Percentiles rank a stretch among this genome's conserved stretches.
These are phyloP conservation scores for Auxenochlorella protothecoides DNA, from an alignment of 139 green algal genomes.

Conservation along the genomic window DNA sequence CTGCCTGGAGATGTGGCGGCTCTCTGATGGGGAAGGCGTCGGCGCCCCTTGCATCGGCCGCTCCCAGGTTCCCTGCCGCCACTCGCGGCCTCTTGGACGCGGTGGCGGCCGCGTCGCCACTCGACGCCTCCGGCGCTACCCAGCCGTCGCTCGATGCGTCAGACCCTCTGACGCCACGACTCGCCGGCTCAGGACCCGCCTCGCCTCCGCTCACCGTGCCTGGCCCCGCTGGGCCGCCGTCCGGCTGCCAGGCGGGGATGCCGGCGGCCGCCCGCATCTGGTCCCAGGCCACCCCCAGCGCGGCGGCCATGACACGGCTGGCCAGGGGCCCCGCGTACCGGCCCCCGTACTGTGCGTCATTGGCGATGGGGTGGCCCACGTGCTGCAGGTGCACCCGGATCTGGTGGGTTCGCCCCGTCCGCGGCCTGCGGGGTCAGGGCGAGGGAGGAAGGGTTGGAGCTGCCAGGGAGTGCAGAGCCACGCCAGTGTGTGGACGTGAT, in stretches of 20 bases:
- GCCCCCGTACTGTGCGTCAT: conserved; percentile 59
- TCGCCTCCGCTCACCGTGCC: not conserved
- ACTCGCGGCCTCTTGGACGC: not conserved
- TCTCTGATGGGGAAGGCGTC: not conserved
- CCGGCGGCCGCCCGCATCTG: not conserved
- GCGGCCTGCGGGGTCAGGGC: conserved; percentile 11
- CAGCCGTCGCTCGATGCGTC: no score
- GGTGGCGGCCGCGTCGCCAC: not conserved
- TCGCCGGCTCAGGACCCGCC: no score
- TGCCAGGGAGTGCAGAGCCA: no score
- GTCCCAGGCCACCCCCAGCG: conserved; percentile 14
- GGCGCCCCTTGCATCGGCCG: not conserved
- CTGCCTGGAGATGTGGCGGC: not conserved
- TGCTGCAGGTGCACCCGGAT: conserved; percentile 57
- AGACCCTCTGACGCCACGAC: no score
- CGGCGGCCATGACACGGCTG: conserved; percentile 2
- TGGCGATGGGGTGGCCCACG: conserved; percentile 63
- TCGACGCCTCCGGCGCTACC: not conserved
- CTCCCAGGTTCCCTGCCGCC: not conserved
- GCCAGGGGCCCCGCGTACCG: conserved; percentile 18
- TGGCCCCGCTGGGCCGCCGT: not conserved
- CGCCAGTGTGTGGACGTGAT: no score
- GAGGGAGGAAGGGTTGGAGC: no score
- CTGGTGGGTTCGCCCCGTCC: conserved; percentile 64
- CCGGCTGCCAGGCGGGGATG: not conserved